Evolutionary conservation across 257 asterid genomes (phyloP), one percentile per base, ranked within the genome.

Genomic region (Ligustrum vulgare): DNA sequence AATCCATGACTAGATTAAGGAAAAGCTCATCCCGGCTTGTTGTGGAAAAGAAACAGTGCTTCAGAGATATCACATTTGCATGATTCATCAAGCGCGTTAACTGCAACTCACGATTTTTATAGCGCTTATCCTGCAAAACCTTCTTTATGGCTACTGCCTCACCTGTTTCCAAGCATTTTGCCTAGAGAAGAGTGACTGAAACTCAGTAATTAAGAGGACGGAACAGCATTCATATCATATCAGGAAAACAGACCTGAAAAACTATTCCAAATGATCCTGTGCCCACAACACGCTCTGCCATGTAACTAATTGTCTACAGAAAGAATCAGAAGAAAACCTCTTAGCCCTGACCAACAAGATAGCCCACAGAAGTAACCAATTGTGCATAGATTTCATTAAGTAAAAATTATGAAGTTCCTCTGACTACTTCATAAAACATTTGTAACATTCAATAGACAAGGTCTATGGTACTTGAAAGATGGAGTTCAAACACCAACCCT

Each of bases 151-250:
- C 89, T 69, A 85, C 80, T 1, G 87, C 68, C 80, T 85, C 89
- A 34, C 89, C 86, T 70, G 89, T 86, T 86, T 86, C 89, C 74
- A 86, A 81, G 87, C 89, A 86, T 75, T 86, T 86, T 68, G 87
- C 87, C 87, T 83, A 73, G 35, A 63, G 45, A 68, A 70, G 20
- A 67, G 66, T 31, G 49, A 41, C 36, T 15, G 51, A 35, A 60
- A 36, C 16, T 36, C 75, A 79, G 77, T 41, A 35, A 39, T 9
- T 62, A 3, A 32, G 8, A 74, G 66, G 43, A 18, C 16, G 11
- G 35, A 7, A 8, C 47, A 75, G 18, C 60, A 33, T 28, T 6
- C 35, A 51, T 60, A 8, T 60, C 3, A 11, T 22, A 10, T 0
- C 28, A 60, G 36, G 20, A 25, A 28, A 33, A 71, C 63, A 69